Base-by-base conservation (phyloP, 345 rosid species). In the Bruguiera gymnorhiza region DNA sequence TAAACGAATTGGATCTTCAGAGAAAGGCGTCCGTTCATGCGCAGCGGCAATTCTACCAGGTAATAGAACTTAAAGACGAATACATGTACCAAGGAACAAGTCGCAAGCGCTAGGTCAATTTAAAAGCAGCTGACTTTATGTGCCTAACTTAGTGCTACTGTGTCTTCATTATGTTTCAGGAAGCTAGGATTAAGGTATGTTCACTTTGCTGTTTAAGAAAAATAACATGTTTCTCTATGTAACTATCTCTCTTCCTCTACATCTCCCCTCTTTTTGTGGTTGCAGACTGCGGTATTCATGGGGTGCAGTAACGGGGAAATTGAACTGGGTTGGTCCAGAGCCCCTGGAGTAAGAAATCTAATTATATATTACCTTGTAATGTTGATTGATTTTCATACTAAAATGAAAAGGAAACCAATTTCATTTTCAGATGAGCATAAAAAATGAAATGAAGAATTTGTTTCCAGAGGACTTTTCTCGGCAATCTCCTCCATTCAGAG, bases 261-360 rank as follows among this genome's bases (percentile, higher is more conserved):
- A 8, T 55, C 30, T 55, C 60, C 5, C 27, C 60, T 26, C 5
- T 26, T 23, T 55, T 23, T 23, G 27, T 60, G 20, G 64, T 72
- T 59, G 30, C 80, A 93, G 98, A 82, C 78, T 27, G 91, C 88
- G 62, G 84, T 86, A 29, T 93, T 93, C 81, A 83, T 91, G 96
- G 94, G 94, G 46, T 89, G 97, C 82, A 76, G 58, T 34, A 84
- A 75, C 54, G 98, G 98, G 5, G 98, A 93, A 78, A 88, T 93
- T 78, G 98, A 93, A 71, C 74, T 93, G 26, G 98, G 98, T 26
- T 78, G 83, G 63, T 80, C 94, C 67, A 75, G 73, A 67, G 67
- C 55, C 52, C 67, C 67, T 23, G 20, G 76, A 43, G 97, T 90
- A 88, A 61, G 71, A 43, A 75, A 50, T 15, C 20, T 23, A 11